Conservation (phyloP, 441 rosid genomes). For the Pelargonium exstipulatum region DNA sequence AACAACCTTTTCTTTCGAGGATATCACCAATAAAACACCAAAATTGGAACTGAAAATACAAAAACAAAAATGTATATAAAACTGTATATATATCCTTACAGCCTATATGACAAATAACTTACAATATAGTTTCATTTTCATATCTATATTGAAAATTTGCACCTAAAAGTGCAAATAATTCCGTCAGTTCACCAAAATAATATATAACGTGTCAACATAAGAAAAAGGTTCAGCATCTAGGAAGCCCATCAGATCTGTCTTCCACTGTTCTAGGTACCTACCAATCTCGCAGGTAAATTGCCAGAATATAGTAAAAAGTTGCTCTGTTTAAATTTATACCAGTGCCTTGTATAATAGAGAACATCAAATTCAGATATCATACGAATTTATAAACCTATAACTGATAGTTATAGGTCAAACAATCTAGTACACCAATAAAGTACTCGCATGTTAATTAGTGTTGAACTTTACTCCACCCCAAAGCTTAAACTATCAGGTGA, state of each 20-base stretch:
- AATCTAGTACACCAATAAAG: background rate
- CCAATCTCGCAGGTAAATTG: background rate
- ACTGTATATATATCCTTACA: background rate
- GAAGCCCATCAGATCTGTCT: slow-evolving; percentile 4
- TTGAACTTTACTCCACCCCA: background rate
- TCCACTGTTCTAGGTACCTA: background rate
- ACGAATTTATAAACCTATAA: background rate
- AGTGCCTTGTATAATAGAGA: background rate
- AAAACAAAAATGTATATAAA: slow-evolving; percentile 9
- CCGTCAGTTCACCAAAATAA: slow-evolving; percentile 6
- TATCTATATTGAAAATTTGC: background rate
- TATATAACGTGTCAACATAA: background rate
- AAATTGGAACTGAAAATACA: slow-evolving; percentile 61
- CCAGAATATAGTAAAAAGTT: background rate
- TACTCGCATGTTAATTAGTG: background rate
- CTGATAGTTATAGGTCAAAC: background rate
- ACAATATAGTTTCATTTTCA: background rate
- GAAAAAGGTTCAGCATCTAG: background rate
- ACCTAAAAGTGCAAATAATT: background rate
- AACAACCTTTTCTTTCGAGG: slow-evolving; percentile 64
- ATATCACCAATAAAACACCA: slow-evolving; percentile 59
- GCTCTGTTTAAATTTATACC: background rate
- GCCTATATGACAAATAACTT: background rate
- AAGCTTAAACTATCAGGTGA: too few relatives aligned
- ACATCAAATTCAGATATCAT: background rate